These are phyloP conservation scores for Potentilla sterilis DNA, from an alignment of 306 rosid genomes.

Conservation along the genomic window DNA sequence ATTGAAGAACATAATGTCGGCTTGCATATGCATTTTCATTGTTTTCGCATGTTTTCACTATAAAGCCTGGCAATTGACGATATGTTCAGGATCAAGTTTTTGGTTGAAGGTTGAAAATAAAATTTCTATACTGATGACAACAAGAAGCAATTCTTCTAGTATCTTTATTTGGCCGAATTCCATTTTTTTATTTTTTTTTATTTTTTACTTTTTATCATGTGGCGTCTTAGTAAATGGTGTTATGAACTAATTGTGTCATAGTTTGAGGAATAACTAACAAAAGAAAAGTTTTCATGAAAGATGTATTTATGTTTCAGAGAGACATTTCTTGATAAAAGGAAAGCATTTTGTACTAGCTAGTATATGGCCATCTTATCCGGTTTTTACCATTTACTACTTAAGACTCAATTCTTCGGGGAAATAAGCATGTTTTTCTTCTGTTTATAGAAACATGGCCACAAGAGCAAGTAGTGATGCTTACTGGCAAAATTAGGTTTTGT, in stretches of 20 bases:
- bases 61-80: slow-evolving; percentile 2
- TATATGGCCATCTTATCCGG: neutral
- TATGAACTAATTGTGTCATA: neutral
- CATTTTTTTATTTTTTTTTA: no score
- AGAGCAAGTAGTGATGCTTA: neutral
- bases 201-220: no score
- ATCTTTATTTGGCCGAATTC: neutral
- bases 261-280: neutral
- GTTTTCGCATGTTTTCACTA: neutral
- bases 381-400: neutral
- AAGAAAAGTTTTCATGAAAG: neutral
- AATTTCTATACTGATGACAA: neutral
- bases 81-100: neutral
- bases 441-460: neutral
- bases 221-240: no score
- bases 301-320: neutral
- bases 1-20: neutral
- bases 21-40: neutral
- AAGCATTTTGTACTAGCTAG: no score
- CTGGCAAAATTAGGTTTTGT: neutral
- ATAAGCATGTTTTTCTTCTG: neutral
- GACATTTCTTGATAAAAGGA: neutral
- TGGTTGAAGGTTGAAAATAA: neutral
- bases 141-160: neutral
- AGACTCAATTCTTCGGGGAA: neutral